These are phyloP conservation scores for Cadophora luteo-olivacea DNA, from an alignment of 2,329 filamentous ascomycete species.

Conservation along the genomic window DNA sequence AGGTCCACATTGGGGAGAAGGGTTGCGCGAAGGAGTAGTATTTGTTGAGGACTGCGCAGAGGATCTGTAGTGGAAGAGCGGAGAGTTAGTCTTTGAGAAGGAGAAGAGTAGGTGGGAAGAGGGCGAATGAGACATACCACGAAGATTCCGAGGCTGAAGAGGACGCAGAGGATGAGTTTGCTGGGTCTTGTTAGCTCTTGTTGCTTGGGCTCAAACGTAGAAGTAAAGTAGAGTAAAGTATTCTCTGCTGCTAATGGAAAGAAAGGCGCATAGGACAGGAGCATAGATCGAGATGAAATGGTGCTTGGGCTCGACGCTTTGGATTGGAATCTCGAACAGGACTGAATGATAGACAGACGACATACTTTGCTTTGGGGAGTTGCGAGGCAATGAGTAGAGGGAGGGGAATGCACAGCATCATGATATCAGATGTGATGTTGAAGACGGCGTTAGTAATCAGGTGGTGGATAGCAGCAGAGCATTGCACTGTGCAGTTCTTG, in stretches of 20 bases:
- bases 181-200: constrained; percentile 50
- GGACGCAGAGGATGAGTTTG: constrained; percentile 57
- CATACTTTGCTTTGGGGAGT: constrained; percentile 45
- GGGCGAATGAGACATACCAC: constrained; percentile 54
- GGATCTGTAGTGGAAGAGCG: constrained; percentile 47
- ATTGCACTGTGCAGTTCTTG: constrained; percentile 52
- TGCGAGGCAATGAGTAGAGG: constrained; percentile 54
- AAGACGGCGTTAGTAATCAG: constrained; percentile 64
- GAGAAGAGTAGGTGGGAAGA: too few species aligned
- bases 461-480: constrained; percentile 61
- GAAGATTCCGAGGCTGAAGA: constrained; percentile 55
- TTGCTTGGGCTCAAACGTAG: background rate
- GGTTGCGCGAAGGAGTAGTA: constrained; percentile 50
- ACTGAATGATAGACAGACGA: constrained; percentile 14
- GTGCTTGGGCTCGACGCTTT: constrained; percentile 7
- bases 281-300: background rate
- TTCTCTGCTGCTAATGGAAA: background rate
- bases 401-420: constrained; percentile 64
- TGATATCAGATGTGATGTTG: constrained; percentile 65
- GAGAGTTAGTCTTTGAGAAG: constrained; percentile 9
- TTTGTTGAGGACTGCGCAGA: constrained; percentile 57
- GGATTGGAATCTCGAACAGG: background rate
- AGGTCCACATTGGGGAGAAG: constrained; percentile 44
- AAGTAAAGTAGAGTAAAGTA: background rate
- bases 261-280: background rate